Evolutionary conservation across 495 filamentous ascomycete genomes (phyloP).

Genomic region (Aspergillus ostianus): DNA sequence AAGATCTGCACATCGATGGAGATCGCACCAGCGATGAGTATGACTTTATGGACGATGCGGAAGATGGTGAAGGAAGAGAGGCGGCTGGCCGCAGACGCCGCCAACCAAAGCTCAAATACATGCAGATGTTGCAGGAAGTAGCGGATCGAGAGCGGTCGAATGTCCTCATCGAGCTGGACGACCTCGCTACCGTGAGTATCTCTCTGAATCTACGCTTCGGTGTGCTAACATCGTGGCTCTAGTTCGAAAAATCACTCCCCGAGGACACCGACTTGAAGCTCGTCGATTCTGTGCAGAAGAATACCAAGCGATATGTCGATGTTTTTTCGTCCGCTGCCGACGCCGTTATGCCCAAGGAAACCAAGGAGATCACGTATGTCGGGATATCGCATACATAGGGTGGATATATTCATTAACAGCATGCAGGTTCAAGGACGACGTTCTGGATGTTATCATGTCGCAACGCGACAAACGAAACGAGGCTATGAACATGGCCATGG

Average conservation of each 20-base stretch:
- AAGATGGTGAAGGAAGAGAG: conserved; percentile 48
- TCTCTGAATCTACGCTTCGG: neutral
- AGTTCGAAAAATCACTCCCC: conserved; percentile 72
- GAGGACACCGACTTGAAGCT: conserved; percentile 66
- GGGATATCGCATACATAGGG: neutral
- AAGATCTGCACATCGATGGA: conserved; percentile 81
- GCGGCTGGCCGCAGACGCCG: conserved; percentile 37
- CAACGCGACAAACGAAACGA: conserved; percentile 86
- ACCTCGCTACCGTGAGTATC: conserved; percentile 64
- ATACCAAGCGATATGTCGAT: conserved; percentile 94
- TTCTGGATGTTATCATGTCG: conserved; percentile 92
- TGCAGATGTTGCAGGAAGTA: conserved; percentile 83
- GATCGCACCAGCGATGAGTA: conserved; percentile 91
- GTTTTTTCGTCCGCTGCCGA: conserved; percentile 86
- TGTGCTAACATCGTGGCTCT: conserved; percentile 4
- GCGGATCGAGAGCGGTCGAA: conserved; percentile 73
- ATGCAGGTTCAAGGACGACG: conserved; percentile 88
- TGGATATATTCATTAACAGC: conserved; percentile 8
- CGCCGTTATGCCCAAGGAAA: conserved; percentile 77
- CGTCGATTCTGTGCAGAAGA: conserved; percentile 79
- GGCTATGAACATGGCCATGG: conserved; percentile 62
- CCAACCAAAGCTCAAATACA: conserved; percentile 79
- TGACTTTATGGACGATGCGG: conserved; percentile 89
- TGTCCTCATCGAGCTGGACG: conserved; percentile 85
- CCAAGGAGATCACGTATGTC: conserved; percentile 70